These are phyloP conservation scores for Phytophthora uliginosa DNA, from an alignment of 352 stramenopile species.

Conservation along the genomic window DNA sequence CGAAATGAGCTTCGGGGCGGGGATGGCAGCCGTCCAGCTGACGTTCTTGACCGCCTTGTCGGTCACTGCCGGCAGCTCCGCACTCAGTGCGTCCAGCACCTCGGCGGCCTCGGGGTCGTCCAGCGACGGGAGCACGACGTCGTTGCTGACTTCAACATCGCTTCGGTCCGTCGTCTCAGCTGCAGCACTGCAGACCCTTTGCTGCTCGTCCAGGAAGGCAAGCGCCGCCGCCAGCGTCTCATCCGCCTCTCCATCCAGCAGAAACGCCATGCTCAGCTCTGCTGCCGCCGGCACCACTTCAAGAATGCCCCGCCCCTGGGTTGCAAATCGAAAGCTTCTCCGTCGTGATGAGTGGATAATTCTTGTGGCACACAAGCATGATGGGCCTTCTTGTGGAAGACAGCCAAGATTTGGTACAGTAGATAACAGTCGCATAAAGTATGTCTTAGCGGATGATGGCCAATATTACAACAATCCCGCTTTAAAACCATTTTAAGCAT, in stretches of 20 bases:
- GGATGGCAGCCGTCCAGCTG: conserved; percentile 6
- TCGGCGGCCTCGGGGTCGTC: conserved; percentile 30
- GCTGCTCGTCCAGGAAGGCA: conserved; percentile 37
- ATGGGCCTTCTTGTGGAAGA: background rate
- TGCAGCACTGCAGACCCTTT: background rate
- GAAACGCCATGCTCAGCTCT: conserved; percentile 33
- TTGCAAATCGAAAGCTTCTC: conserved; percentile 8
- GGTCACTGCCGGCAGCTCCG: conserved; percentile 11
- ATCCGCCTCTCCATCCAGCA: conserved; percentile 35
- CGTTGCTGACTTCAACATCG: conserved; percentile 6
- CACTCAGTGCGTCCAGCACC: conserved; percentile 35
- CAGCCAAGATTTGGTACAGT: too few species aligned
- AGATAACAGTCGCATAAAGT: too few species aligned
- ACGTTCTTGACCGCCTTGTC: conserved; percentile 23
- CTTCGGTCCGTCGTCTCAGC: background rate
- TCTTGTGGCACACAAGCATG: conserved; percentile 13
- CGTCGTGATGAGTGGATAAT: conserved; percentile 19
- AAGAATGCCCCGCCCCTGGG: conserved; percentile 17
- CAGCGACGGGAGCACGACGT: conserved; percentile 15
- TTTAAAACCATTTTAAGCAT: too few species aligned
- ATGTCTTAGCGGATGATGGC: too few species aligned
- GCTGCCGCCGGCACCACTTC: conserved; percentile 6
- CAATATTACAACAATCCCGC: too few species aligned
- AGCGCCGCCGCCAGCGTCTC: conserved; percentile 39
- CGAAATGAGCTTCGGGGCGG: conserved; percentile 13